A percentile compares a stretch with the other conserved stretches of the same genome.
These are phyloP conservation scores for Chondrus crispus DNA, from an alignment of 23 red algal species.

Conservation along the genomic window DNA sequence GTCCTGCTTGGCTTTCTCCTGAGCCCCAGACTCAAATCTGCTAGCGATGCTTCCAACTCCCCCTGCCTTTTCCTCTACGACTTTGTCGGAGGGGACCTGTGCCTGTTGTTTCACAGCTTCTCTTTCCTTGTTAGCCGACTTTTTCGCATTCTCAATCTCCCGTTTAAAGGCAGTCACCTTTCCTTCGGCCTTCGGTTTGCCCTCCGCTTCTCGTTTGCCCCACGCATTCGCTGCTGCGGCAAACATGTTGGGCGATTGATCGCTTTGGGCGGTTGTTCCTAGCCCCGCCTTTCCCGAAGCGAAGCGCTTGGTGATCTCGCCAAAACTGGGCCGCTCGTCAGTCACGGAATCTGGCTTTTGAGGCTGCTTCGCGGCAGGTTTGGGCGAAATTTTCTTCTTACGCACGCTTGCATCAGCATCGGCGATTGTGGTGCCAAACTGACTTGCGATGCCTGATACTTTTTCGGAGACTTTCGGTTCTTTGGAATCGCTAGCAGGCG, in stretches of 20 bases:
- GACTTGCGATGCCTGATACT: not conserved
- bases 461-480: not conserved
- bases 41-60: not conserved
- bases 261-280: not conserved
- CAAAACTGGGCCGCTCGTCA: not conserved
- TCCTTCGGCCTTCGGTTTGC: not conserved
- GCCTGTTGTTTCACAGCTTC: not conserved
- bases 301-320: not conserved
- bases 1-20: not conserved
- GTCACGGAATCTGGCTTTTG: not conserved
- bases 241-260: not conserved
- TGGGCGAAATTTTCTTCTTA: not conserved
- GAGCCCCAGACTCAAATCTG: not conserved
- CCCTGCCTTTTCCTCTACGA: not conserved
- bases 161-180: not conserved
- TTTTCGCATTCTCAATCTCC: not conserved
- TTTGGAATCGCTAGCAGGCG: not conserved
- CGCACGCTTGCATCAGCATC: not conserved
- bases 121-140: not conserved
- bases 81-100: not conserved
- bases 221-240: not conserved
- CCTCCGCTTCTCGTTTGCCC: not conserved
- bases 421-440: not conserved
- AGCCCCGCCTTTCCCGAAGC: not conserved
- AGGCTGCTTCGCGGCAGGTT: not conserved